Evolutionary conservation across 1,139 yeast genomes (phyloP).

Genomic region (Saccharomyces hybrid): DNA sequence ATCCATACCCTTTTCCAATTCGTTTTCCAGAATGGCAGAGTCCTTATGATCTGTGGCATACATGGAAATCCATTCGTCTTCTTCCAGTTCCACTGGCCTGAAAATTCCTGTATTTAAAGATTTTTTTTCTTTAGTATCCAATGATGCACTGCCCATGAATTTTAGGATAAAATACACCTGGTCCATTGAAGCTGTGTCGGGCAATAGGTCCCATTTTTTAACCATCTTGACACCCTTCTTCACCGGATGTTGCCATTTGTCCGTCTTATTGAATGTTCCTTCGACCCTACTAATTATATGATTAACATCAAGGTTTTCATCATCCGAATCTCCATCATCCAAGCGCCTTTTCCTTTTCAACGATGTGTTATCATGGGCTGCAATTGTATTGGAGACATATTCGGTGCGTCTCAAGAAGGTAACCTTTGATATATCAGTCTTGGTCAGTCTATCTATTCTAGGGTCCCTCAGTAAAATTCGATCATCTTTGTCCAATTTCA

Average conservation of each 20-base stretch:
- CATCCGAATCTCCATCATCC: slow-evolving; percentile 17
- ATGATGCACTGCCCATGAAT: slow-evolving; percentile 74
- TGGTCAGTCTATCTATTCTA: slow-evolving; percentile 45
- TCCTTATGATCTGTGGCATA: slow-evolving; percentile 48
- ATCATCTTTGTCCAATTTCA: slow-evolving; percentile 68
- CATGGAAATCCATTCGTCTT: slow-evolving; percentile 78
- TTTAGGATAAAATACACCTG: slow-evolving; percentile 64
- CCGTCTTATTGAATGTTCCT: slow-evolving; percentile 50
- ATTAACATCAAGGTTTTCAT: slow-evolving; percentile 19
- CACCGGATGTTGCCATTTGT: slow-evolving; percentile 54
- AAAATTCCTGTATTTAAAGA: slow-evolving; percentile 59
- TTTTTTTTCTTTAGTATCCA: slow-evolving; percentile 38
- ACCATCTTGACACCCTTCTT: slow-evolving; percentile 70
- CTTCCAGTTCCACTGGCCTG: slow-evolving; percentile 65
- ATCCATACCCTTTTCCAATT: slow-evolving; percentile 38
- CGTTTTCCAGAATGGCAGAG: slow-evolving; percentile 36
- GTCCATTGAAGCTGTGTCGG: slow-evolving; percentile 87
- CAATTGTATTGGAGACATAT: slow-evolving; percentile 44
- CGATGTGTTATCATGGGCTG: slow-evolving; percentile 12
- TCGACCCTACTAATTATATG: slow-evolving; percentile 46
- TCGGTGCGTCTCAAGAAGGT: slow-evolving; percentile 91
- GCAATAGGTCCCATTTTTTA: slow-evolving; percentile 71
- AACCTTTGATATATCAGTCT: slow-evolving; percentile 48
- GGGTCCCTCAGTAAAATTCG: slow-evolving; percentile 76
- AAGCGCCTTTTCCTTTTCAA: slow-evolving; percentile 17